Base-by-base conservation (phyloP, 1,139 yeast genomes). In the Pichia sp. region DNA sequence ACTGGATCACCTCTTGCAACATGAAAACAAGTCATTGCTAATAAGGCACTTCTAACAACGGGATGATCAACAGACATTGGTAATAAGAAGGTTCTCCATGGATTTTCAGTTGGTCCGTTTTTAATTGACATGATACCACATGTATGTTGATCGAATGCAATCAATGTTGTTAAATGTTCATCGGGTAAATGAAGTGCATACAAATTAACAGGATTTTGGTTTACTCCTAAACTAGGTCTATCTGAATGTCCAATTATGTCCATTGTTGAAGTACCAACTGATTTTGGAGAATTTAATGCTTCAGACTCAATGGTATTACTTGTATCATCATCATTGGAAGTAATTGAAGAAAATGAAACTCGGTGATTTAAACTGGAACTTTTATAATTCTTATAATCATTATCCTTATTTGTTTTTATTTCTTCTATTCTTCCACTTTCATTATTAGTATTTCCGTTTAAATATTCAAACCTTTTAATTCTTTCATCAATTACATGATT, bases 11-110 rank as follows among this genome's bases (percentile, higher is more conserved):
- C 67, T 24, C 76, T 61, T 0, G 85, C 79, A 39, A 80, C 69
- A 59, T 82, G 87, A 55, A 80, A 80, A 48, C 79, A 68, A 0
- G 87, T 79, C 79, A 82, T 78, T 4, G 85, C 75, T 1, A 84
- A 81, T 45, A 82, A 68, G 0, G 85, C 79, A 60, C 80, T 79
- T 64, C 75, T 77, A 51, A 80, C 64, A 23, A 80, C 82, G 0
- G 80, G 70, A 56, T 79, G 73, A 41, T 71, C 67, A 7, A 67
- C 58, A 0, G 85, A 80, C 45, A 79, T 61, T 0, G 87, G 86
- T 56, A 80, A 64, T 43, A 80, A 64, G 41, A 74, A 61, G n/a
- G 73, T 71, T 46, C 83, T 66, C 87, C 88, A 82, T 6, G 86
- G 87, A 56, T 82, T 81, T 53, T 80, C 85, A 7, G 74, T 66